Base-by-base conservation (phyloP, 2,329 filamentous ascomycete genomes). In the Neoascochyta sp. region DNA sequence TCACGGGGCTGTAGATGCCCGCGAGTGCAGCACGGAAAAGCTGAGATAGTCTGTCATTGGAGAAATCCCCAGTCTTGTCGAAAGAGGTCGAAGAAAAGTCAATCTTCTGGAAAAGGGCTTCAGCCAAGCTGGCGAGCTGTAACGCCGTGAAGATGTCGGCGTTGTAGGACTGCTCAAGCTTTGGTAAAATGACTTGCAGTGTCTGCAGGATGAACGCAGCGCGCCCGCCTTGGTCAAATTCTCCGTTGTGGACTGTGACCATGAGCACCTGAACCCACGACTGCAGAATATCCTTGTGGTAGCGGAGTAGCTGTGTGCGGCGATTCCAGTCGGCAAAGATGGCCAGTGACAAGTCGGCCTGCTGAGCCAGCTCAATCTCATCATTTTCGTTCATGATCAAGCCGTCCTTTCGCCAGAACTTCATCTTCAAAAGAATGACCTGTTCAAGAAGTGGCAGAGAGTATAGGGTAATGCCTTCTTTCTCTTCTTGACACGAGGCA, bases 31-130 rank as follows among this genome's bases (percentile, higher is more conserved):
- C 78, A 41, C 94, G 85, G 71, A 98, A 95, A 4, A 96, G 75
- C 54, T 95, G 84, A 55, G 88, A 89, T 1, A 96, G 73, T 53
- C 92, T 86, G 58, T 96, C 90, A 55, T 87, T 85, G 18, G 92
- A 80, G 15, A 90, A 73, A 57, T 87, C 86, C 19, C 82, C 71
- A 9, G 65, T 67, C 42, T 65, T 63, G 29, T 68, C 67, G 16
- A 65, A 68, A 3, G 63, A 62, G 11, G 60, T 60, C 8, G 64
- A 60, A 26, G 66, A 44, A 63, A 81, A 68, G 59, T 88, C 76
- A 50, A 92, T 68, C 57, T 83, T 79, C 55, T 80, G 83, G 4
- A 89, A 70, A 2, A 92, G 67, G 12, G 81, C 73, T 52, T 81
- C 80, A 8, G 82, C 80, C n/a, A 95, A 71, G 43, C 78, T 80